phyloP scores from a whole-genome alignment of 371 early-diverging fungal species.

The Chytridium lagenaria region DNA sequence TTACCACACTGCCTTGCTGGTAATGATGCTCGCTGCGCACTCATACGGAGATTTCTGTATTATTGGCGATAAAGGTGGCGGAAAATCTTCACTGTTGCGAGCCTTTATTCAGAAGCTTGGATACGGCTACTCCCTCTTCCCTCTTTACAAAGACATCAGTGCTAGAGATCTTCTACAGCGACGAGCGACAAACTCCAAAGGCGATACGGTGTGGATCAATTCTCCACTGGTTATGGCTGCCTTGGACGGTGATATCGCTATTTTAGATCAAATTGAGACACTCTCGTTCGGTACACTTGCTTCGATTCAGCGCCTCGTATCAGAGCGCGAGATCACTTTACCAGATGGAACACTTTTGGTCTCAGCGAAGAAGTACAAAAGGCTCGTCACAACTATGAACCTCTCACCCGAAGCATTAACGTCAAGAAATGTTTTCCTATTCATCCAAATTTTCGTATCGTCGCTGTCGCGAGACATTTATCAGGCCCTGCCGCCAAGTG shows the following conservation, averaged over 20 bases:
- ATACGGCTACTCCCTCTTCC: conserved; percentile 73
- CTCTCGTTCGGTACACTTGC: conserved; percentile 75
- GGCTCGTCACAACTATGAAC: conserved; percentile 58
- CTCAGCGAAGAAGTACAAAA: conserved; percentile 62
- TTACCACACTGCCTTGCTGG: conserved; percentile 67
- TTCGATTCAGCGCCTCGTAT: conserved; percentile 70
- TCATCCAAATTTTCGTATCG: conserved; percentile 79
- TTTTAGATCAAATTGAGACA: conserved; percentile 79
- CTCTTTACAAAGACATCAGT: conserved; percentile 85
- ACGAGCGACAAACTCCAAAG: conserved; percentile 71
- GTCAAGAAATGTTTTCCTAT: conserved; percentile 57
- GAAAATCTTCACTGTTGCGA: conserved; percentile 75
- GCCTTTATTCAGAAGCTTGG: conserved; percentile 76
- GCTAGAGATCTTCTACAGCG: conserved; percentile 83
- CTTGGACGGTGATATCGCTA: conserved; percentile 71
- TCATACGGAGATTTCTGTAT: conserved; percentile 74
- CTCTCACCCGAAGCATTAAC: conserved; percentile 57
- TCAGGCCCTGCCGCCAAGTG: conserved; percentile 49
- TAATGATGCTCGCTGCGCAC: conserved; percentile 73
- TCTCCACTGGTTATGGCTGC: conserved; percentile 79
- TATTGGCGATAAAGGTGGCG: conserved; percentile 79
- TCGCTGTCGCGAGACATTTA: conserved; percentile 70
- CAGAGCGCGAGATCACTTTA: conserved; percentile 74
- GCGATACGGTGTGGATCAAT: conserved; percentile 73
- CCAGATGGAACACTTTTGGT: conserved; percentile 77